phyloP scores from a whole-genome alignment of 805 yeast species.

The Lipomyces sp. region DNA sequence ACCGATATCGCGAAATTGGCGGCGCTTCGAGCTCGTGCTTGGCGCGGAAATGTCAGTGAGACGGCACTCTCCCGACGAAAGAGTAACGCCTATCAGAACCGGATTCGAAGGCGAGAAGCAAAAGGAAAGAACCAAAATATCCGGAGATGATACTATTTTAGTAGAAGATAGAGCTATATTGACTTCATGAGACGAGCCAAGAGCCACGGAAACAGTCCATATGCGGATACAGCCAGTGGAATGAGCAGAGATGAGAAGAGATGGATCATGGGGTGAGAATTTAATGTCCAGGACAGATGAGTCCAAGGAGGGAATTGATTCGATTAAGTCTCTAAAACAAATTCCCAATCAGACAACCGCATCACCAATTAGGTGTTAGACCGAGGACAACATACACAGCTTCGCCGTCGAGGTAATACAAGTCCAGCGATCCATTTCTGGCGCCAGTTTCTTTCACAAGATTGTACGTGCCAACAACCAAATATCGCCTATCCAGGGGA shows the following conservation, averaged over 20 bases:
- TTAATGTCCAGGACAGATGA: constrained; percentile 73
- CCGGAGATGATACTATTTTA: constrained; percentile 6
- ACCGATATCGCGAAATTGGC: background rate
- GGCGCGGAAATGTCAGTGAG: constrained; percentile 31
- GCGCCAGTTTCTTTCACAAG: constrained; percentile 52
- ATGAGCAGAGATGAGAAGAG: constrained; percentile 60
- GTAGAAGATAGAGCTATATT: background rate
- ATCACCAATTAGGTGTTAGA: background rate
- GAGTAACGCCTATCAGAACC: constrained; percentile 50
- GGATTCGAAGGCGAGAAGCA: constrained; percentile 50
- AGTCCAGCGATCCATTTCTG: constrained; percentile 63
- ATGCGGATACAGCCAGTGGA: constrained; percentile 71
- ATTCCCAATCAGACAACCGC: constrained; percentile 3
- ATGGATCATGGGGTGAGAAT: constrained; percentile 53
- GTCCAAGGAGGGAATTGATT: constrained; percentile 28
- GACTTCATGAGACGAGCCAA: background rate
- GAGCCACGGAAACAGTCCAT: constrained; percentile 55
- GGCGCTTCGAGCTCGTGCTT: constrained; percentile 1
- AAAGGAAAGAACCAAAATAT: constrained; percentile 49
- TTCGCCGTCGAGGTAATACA: constrained; percentile 41
- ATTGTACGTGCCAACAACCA: constrained; percentile 78
- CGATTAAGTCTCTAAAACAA: constrained; percentile 3
- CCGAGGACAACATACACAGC: background rate
- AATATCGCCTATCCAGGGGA: constrained; percentile 46
- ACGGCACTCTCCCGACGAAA: constrained; percentile 62